Percentiles rank a stretch among this genome's conserved stretches.
These are phyloP conservation scores for Cyclotella kingstonii DNA, from an alignment of 108 stramenopile genomes.

Conservation along the genomic window DNA sequence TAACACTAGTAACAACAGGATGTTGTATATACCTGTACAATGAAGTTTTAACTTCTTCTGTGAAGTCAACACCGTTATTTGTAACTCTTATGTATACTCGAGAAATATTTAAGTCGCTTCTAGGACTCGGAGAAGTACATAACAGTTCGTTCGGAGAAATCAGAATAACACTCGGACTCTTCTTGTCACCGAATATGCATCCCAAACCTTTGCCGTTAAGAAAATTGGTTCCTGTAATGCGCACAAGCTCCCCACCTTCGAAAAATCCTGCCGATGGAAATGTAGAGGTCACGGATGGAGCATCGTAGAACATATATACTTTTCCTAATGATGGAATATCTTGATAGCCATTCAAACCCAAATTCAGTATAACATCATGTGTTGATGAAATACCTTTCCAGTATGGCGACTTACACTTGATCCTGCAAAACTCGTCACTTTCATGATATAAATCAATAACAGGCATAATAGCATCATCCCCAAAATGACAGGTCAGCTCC, in stretches of 20 bases:
- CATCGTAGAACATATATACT: constrained; percentile 29
- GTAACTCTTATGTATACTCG: constrained; percentile 22
- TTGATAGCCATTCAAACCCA: constrained; percentile 17
- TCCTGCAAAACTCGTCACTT: background rate
- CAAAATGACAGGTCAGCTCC: constrained; percentile 36
- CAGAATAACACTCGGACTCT: constrained; percentile 12
- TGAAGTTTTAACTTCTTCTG: background rate
- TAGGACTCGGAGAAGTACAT: constrained; percentile 14
- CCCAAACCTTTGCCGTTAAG: constrained; percentile 12
- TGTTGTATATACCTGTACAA: constrained; percentile 24
- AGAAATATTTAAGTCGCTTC: background rate
- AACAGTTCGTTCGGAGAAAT: constrained; percentile 17
- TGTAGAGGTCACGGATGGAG: constrained; percentile 4
- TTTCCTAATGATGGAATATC: constrained; percentile 23
- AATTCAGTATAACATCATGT: constrained; percentile 15
- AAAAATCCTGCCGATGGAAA: constrained; percentile 28
- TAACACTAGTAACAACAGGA: constrained; percentile 23
- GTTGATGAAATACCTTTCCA: background rate
- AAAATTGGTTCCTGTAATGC: constrained; percentile 20
- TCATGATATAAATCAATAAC: constrained; percentile 1
- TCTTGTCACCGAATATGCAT: constrained; percentile 33
- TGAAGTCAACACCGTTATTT: constrained; percentile 52
- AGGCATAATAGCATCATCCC: constrained; percentile 7
- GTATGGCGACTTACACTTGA: constrained; percentile 21
- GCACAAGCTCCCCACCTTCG: constrained; percentile 36